Evolutionary conservation across 352 stramenopile species (phyloP), one percentile per base, ranked within the genome.

Genomic region (Phytopythium ostracodes): DNA sequence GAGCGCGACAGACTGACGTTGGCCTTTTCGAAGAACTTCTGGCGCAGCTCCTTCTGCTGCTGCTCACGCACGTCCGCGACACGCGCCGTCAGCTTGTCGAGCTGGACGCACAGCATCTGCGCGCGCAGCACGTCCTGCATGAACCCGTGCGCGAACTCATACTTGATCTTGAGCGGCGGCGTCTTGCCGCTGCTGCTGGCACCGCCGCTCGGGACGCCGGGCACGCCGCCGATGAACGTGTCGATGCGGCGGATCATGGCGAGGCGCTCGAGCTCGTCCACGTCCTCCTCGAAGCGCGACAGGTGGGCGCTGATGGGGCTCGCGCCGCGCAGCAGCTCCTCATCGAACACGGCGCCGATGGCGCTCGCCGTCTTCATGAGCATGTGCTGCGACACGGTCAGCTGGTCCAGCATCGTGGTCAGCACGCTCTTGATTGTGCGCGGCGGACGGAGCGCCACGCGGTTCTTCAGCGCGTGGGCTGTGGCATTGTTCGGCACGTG

Each of bases 331-430:
- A 96, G 70, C 14, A 84, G 70, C 38, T 93, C 82, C 47, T 87
- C 73, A 54, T 96, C 87, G 68, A 96, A 96, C 9, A 76, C 64
- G 6, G 79, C 68, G 9, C 83, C 87, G 31, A 96, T 88, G 24
- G 89, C 79, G 52, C 84, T 96, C 10, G 87, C 87, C 14, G 87
- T 96, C 64, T 96, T 96, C 76, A 96, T 84, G 17, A 96, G 71
- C 81, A 94, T 93, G 31, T 80, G 77, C 63, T 96, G 87, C 9
- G 83, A 93, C 1, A 92, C 80, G 1, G 81, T 91, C 22, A 96
- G 71, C 54, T 92, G 83, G 46, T 96, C 87, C 4, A 96, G 68
- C 70, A 92, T 67, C 17, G 84, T 94, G 27, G 85, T 93, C 18
- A 96, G 67, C 2, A 96, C 83, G 43, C 81, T 92, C 60, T 96